phyloP scores from a whole-genome alignment of 208 protist species.

The Trypanosoma rangeli region DNA sequence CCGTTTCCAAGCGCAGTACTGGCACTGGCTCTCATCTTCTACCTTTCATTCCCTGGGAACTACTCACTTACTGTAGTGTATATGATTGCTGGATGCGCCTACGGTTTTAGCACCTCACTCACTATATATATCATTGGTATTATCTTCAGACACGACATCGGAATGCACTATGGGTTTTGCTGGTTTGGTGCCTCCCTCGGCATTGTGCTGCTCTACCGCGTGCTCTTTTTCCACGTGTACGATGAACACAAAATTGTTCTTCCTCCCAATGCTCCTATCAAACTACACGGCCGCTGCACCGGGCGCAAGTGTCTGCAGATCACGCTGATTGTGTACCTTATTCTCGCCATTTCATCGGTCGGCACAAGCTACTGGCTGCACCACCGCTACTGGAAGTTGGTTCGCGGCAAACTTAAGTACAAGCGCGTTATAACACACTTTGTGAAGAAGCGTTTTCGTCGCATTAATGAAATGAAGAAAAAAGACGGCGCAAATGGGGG shows the following conservation, averaged over 20 bases:
- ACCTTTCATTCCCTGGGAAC: constrained; percentile 42
- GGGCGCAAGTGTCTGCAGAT: constrained; percentile 48
- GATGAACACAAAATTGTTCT: constrained; percentile 26
- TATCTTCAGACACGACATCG: constrained; percentile 54
- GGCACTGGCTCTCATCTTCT: constrained; percentile 41
- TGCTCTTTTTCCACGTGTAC: constrained; percentile 43
- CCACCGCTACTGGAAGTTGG: constrained; percentile 39
- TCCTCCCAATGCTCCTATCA: constrained; percentile 7
- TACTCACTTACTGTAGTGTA: constrained; percentile 38
- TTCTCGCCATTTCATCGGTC: constrained; percentile 23
- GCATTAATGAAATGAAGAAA: constrained; percentile 2
- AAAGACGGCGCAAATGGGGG: neutral
- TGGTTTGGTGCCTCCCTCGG: constrained; percentile 40
- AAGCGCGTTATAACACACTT: constrained; percentile 34
- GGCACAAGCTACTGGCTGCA: constrained; percentile 25
- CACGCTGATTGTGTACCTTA: constrained; percentile 45
- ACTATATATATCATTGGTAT: constrained; percentile 54
- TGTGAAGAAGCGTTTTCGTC: constrained; percentile 15
- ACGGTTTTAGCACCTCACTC: constrained; percentile 47
- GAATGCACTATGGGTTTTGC: constrained; percentile 66
- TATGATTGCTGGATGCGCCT: constrained; percentile 36
- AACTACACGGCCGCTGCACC: constrained; percentile 24
- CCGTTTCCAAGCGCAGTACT: constrained; percentile 28
- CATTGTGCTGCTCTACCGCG: constrained; percentile 43
- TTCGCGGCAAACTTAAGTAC: constrained; percentile 32